These are phyloP conservation scores for Starmerella bacillaris DNA, from an alignment of 805 yeast species.

Conservation along the genomic window DNA sequence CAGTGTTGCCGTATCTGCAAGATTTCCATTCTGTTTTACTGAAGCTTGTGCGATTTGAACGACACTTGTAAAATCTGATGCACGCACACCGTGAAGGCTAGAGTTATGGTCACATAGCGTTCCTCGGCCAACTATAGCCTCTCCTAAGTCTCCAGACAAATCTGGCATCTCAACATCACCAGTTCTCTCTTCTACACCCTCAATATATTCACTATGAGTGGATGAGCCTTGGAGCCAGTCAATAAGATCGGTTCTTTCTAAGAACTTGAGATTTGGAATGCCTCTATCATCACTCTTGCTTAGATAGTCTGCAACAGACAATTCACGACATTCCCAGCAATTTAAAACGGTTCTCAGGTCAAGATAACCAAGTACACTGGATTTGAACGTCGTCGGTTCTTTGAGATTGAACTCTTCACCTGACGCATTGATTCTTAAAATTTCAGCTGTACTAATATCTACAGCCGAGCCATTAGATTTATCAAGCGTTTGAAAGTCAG, in stretches of 20 bases:
- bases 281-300: constrained; percentile 46
- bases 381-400: constrained; percentile 9
- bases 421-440: too few species aligned
- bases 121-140: constrained; percentile 3
- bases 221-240: constrained; percentile 64
- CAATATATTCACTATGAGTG: constrained; percentile 39
- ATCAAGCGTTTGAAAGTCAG: not conserved
- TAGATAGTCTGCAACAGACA: constrained; percentile 66
- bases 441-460: not conserved
- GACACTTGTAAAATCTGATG: constrained; percentile 22
- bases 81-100: constrained; percentile 24
- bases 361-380: constrained; percentile 6
- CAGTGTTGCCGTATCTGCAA: not conserved
- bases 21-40: constrained; percentile 12
- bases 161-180: constrained; percentile 6
- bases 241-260: constrained; percentile 69
- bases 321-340: constrained; percentile 60
- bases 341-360: constrained; percentile 13
- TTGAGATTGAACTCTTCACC: constrained; percentile 9
- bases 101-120: constrained; percentile 28
- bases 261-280: constrained; percentile 55
- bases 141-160: constrained; percentile 2
- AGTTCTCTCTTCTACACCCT: constrained; percentile 10
- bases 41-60: constrained; percentile 22
- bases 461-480: not conserved